These are phyloP conservation scores for Trichocomaceae sp. DNA, from an alignment of 2,329 filamentous ascomycete genomes.

Conservation along the genomic window DNA sequence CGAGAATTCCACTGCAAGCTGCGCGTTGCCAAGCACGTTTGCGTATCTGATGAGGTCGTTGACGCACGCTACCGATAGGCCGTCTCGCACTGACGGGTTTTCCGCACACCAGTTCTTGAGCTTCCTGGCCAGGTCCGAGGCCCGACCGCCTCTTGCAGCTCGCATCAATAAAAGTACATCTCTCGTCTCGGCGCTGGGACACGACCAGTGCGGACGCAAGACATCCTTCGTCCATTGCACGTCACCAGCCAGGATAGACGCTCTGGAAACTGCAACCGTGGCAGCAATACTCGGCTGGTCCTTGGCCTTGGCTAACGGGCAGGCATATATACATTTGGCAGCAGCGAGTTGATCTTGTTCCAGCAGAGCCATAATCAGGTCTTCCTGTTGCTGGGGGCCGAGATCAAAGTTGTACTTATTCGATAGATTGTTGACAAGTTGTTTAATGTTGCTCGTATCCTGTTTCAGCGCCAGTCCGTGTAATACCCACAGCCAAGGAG, in stretches of 20 bases:
- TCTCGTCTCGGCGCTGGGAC: constrained; percentile 54
- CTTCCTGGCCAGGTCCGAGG: constrained; percentile 67
- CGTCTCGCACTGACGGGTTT: constrained; percentile 39
- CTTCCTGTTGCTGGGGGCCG: constrained; percentile 35
- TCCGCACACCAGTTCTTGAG: constrained; percentile 57
- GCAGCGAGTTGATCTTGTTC: constrained; percentile 50
- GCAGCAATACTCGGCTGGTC: constrained; percentile 41
- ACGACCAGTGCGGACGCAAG: constrained; percentile 43
- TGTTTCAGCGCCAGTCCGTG: constrained; percentile 56
- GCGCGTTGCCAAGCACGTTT: constrained; percentile 61
- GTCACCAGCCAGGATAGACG: constrained; percentile 55
- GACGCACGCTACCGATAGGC: constrained; percentile 64
- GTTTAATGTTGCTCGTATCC: constrained; percentile 53
- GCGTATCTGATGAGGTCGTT: constrained; percentile 70
- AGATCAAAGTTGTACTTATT: constrained; percentile 47
- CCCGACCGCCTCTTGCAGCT: constrained; percentile 62
- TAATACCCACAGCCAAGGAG: constrained; percentile 48
- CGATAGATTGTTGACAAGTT: constrained; percentile 46
- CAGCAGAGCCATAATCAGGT: constrained; percentile 59
- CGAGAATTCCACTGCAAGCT: constrained; percentile 67
- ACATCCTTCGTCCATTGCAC: constrained; percentile 57
- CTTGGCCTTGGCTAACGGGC: constrained; percentile 42
- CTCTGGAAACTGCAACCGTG: constrained; percentile 52
- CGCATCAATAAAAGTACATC: constrained; percentile 71
- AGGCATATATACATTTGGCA: constrained; percentile 62